Evolutionary conservation across 148 eudicot genomes (phyloP).

Genomic region (Rheum nobile): DNA sequence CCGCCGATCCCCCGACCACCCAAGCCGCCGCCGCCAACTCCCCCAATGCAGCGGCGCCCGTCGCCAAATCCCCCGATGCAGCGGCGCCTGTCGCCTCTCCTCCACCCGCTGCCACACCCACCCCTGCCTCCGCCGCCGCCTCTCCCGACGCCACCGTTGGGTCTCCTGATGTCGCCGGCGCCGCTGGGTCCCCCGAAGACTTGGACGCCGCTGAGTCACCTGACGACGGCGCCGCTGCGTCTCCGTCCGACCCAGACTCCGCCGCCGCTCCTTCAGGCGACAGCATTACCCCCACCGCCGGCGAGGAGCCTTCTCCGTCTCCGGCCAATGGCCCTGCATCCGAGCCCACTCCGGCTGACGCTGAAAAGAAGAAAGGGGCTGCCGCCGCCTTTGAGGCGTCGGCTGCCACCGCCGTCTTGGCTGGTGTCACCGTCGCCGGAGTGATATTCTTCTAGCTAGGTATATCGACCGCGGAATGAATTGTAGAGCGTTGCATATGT

Average conservation of each 20-base stretch:
- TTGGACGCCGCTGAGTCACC: neutral
- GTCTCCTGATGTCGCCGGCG: neutral
- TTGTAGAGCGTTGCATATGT: neutral
- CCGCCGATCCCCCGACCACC: neutral
- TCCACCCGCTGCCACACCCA: neutral
- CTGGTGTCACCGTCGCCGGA: neutral
- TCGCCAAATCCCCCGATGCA: too few relatives aligned
- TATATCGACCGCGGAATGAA: neutral
- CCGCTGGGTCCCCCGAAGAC: neutral
- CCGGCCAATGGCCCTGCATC: neutral
- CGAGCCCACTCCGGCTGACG: neutral
- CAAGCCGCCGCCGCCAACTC: neutral
- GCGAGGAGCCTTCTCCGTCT: neutral
- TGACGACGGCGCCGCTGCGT: neutral
- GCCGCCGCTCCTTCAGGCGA: neutral
- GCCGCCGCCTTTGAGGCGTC: neutral
- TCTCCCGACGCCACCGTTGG: neutral
- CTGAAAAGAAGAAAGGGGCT: neutral
- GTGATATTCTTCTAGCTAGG: neutral
- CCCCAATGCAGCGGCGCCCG: neutral
- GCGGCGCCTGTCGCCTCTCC: neutral
- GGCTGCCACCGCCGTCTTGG: neutral
- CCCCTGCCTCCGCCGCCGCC: neutral
- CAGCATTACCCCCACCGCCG: neutral
- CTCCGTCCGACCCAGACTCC: neutral